A percentile compares a stretch with the other conserved stretches of the same genome.
phyloP scores from a whole-genome alignment of 2,329 filamentous ascomycete genomes.

The Hypoxylon sp. region DNA sequence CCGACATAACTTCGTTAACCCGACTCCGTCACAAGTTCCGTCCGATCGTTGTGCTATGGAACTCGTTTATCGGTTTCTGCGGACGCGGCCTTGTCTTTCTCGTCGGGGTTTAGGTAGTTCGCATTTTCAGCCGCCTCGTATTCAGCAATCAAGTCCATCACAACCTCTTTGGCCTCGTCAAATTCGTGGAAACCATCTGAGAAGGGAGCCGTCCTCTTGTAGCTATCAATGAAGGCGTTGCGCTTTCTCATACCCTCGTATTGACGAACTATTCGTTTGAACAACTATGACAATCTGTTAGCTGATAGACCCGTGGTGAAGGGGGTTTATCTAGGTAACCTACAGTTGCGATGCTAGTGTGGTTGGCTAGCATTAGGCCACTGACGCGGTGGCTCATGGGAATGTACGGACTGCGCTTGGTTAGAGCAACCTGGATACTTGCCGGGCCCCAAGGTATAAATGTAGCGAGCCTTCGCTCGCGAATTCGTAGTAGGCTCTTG shows the following conservation, averaged over 20 bases:
- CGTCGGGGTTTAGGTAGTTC: constrained; percentile 86
- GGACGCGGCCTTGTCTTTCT: constrained; percentile 64
- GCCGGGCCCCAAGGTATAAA: constrained; percentile 99
- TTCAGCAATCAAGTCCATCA: constrained; percentile 89
- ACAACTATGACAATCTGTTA: constrained; percentile 66
- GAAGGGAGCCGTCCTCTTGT: constrained; percentile 96
- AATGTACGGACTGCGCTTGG: constrained; percentile 96
- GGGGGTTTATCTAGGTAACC: constrained; percentile 44
- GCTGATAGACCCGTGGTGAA: not conserved
- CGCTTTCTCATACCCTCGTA: constrained; percentile 96
- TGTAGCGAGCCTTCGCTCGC: constrained; percentile 90
- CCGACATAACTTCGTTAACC: constrained; percentile 31
- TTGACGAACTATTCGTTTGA: constrained; percentile 91
- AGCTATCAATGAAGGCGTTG: constrained; percentile 95
- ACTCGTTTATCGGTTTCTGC: constrained; percentile 66
- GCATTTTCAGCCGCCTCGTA: constrained; percentile 95
- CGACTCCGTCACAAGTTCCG: not conserved
- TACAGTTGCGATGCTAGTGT: constrained; percentile 94
- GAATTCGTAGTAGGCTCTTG: constrained; percentile 95
- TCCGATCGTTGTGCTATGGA: constrained; percentile 46
- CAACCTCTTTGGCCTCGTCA: constrained; percentile 92
- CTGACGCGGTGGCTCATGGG: constrained; percentile 94
- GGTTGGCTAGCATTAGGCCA: constrained; percentile 97
- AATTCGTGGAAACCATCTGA: constrained; percentile 93
- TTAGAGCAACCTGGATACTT: constrained; percentile 96